Percentiles rank a stretch among this genome's conserved stretches.
Evolutionary conservation across 257 asterid genomes (phyloP).

Genomic region (Coffea eugenioides): DNA sequence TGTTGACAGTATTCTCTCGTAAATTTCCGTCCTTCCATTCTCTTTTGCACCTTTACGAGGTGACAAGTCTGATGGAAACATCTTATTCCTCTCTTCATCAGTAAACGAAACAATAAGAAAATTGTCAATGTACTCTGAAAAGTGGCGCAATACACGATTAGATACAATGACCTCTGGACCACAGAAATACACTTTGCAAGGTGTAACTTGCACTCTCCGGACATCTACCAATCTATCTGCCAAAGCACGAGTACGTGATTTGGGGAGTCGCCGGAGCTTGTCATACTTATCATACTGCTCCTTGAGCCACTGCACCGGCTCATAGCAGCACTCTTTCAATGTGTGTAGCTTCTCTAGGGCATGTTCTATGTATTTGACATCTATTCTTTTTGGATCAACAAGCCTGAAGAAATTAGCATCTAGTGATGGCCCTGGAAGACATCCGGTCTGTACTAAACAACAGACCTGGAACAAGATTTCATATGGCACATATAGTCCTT

Average conservation of each 20-base stretch:
- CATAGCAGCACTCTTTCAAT: slow-evolving; percentile 79
- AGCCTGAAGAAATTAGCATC: slow-evolving; percentile 44
- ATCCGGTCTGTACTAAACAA: slow-evolving; percentile 74
- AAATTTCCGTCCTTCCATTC: slow-evolving; percentile 49
- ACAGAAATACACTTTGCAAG: slow-evolving; percentile 66
- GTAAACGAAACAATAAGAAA: slow-evolving; percentile 86
- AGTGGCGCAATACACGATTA: slow-evolving; percentile 78
- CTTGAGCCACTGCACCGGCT: slow-evolving; percentile 65
- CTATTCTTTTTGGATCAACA: slow-evolving; percentile 43
- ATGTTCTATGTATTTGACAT: slow-evolving; percentile 53
- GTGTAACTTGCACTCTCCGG: slow-evolving; percentile 85
- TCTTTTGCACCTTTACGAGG: slow-evolving; percentile 36
- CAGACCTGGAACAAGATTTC: slow-evolving; percentile 58
- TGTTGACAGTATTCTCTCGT: slow-evolving; percentile 56
- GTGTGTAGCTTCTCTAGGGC: slow-evolving; percentile 60
- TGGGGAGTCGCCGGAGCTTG: slow-evolving; percentile 42
- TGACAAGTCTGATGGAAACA: slow-evolving; percentile 55
- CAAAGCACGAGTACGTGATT: slow-evolving; percentile 51
- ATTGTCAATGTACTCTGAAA: slow-evolving; percentile 44
- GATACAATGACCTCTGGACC: slow-evolving; percentile 90
- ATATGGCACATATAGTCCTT: slow-evolving; percentile 46
- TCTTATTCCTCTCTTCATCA: slow-evolving; percentile 85
- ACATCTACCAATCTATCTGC: slow-evolving; percentile 74
- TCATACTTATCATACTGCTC: slow-evolving; percentile 47
- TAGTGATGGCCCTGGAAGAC: slow-evolving; percentile 70